Base-by-base conservation (phyloP, 2,329 filamentous ascomycete genomes). In the Endothia cerciana region DNA sequence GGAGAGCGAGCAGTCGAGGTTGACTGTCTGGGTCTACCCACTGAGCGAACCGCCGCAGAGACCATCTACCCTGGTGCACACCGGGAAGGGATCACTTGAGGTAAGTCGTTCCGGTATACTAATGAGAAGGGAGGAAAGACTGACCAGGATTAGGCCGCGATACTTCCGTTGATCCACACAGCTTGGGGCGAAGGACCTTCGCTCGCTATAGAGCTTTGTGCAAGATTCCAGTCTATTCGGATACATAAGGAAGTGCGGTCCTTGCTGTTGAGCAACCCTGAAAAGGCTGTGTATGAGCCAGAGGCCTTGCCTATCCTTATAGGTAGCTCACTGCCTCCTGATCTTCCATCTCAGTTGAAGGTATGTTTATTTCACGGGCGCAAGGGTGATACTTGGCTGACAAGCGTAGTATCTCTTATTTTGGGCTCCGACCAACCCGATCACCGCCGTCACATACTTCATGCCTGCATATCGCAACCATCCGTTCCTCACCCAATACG, bases 401-500 rank as follows among this genome's bases (percentile, higher is more conserved):
- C 59, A 58, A 49, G 3, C 19, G 10, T 70, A 93, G 88, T 97
- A 97, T 77, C 82, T 99, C 19, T 82, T 99, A 1, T 97, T 92
- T 79, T 99, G 95, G 95, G 87, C 91, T 28, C 89, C 95, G 0
- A 89, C 97, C 40, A 97, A 97, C 73, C 95, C 95, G 0, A 91
- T 97, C 68, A 95, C 94, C 11, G 94, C 96, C 0, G 90, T 96
- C 7, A 97, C 93, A 0, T 93, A 96, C 78, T 98, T 99, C 81
- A 77, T 97, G 71, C 96, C 96, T 0, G 89, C 90, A 0, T 99
- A 96, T 76, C 89, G 89, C 49, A 94, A 97, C 73, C 91, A 99
- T 73, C 92, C 96, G 0, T 96, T 94, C 78, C 85, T 99, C 62
- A 87, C 98, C 47, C 96, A 99, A 77, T 99, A 98, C 77, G 95